Conservation (phyloP, 1,284 basidiomycete species). For the Trichosporon ovoides region DNA sequence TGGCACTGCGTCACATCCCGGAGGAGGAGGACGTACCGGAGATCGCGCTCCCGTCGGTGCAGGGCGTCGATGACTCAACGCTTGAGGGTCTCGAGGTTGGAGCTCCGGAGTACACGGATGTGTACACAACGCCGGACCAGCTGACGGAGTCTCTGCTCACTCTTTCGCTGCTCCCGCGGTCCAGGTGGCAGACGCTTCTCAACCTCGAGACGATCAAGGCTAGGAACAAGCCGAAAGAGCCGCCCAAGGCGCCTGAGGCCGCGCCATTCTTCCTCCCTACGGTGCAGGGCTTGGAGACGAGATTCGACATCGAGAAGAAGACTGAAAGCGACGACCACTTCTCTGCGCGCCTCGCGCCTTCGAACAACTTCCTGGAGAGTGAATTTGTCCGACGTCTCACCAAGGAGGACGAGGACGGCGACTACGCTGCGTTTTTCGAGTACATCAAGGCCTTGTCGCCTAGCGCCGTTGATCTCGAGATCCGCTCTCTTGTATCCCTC, state of each 20-base stretch:
- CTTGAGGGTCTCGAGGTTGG: conserved; percentile 61
- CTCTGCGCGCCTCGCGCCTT: conserved; percentile 58
- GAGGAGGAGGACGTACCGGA: conserved; percentile 68
- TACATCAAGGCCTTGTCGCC: conserved; percentile 84
- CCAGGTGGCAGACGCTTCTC: conserved; percentile 91
- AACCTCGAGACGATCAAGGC: conserved; percentile 95
- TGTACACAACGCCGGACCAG: conserved; percentile 78
- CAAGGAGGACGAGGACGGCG: conserved; percentile 57
- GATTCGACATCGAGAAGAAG: conserved; percentile 58
- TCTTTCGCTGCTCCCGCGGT: conserved; percentile 81
- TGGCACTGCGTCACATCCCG: conserved; percentile 70
- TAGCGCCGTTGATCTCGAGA: conserved; percentile 82
- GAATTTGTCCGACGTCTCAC: conserved; percentile 66
- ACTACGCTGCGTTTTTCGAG: conserved; percentile 75
- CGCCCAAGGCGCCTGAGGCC: conserved; percentile 87
- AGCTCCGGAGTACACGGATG: conserved; percentile 58
- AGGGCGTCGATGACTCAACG: conserved; percentile 67
- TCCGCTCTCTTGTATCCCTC: conserved; percentile 65
- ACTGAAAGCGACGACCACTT: conserved; percentile 50
- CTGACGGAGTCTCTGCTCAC: conserved; percentile 82
- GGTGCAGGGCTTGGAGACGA: conserved; percentile 71
- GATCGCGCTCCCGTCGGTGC: conserved; percentile 72
- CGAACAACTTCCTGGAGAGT: conserved; percentile 59
- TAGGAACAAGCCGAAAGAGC: conserved; percentile 93
- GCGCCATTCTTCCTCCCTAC: conserved; percentile 97